Evolutionary conservation across 768 basidiomycete genomes (phyloP).

Genomic region (Candolleomyces eurysporus): DNA sequence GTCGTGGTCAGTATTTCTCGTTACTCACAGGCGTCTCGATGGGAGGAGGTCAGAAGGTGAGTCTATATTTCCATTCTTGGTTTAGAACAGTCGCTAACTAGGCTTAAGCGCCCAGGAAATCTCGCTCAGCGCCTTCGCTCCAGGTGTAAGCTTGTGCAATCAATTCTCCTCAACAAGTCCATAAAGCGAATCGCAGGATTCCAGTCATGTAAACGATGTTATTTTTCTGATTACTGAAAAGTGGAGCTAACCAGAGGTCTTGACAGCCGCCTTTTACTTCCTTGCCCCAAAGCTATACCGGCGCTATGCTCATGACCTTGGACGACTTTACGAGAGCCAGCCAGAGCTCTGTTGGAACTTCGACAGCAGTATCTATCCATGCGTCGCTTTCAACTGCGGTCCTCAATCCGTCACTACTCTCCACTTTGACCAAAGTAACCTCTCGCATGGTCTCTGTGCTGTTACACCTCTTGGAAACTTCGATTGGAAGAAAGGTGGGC

Average conservation of each 20-base stretch:
- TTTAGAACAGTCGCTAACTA: too few relatives aligned
- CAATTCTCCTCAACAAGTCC: background rate
- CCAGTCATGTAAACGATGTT: background rate
- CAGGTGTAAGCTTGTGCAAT: background rate
- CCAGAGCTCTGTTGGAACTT: background rate
- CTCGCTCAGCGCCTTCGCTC: background rate
- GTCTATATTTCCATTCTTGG: background rate
- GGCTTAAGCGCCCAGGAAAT: background rate
- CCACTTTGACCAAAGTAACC: conserved; percentile 2
- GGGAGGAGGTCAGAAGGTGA: background rate
- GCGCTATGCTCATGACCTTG: background rate
- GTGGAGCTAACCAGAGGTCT: background rate
- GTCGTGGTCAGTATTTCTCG: background rate
- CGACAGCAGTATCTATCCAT: background rate
- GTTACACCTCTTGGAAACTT: background rate
- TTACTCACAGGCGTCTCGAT: background rate
- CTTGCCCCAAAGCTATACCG: background rate
- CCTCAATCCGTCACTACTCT: background rate
- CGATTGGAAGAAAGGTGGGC: conserved; percentile 1
- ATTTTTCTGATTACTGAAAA: background rate
- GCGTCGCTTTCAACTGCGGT: background rate
- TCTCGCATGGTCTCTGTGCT: background rate
- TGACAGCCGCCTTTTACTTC: background rate
- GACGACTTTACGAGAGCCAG: background rate
- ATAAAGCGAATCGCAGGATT: background rate